These are phyloP conservation scores for Entophlyctis luteolus DNA, from an alignment of 192 early-diverging fungal species.

Conservation along the genomic window DNA sequence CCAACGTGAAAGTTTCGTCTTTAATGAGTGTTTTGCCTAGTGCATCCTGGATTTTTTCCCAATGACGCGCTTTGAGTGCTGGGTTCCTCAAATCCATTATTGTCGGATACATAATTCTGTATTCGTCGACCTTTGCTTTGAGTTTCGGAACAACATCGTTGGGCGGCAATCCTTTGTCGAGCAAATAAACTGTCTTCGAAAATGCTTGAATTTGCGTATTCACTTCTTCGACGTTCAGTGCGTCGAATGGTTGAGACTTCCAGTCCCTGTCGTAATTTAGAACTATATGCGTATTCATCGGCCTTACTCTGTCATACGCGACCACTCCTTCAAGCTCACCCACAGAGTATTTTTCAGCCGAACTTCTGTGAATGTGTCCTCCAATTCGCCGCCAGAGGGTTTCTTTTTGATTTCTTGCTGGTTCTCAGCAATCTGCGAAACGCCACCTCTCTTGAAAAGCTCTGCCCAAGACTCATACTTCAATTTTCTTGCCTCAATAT, in stretches of 20 bases:
- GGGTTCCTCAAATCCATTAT: constrained; percentile 64
- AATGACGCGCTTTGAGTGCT: constrained; percentile 55
- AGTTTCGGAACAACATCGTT: constrained; percentile 62
- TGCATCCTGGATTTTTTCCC: constrained; percentile 61
- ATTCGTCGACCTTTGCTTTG: constrained; percentile 54
- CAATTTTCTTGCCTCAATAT: constrained; percentile 40
- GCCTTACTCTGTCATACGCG: constrained; percentile 43
- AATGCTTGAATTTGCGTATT: constrained; percentile 49
- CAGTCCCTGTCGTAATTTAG: constrained; percentile 37
- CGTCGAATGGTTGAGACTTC: constrained; percentile 47
- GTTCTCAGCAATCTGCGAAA: constrained; percentile 13
- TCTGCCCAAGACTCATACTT: constrained; percentile 50
- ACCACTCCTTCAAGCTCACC: constrained; percentile 56
- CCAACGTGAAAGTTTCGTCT: constrained; percentile 56
- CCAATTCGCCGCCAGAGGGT: constrained; percentile 40
- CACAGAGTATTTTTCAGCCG: constrained; percentile 59
- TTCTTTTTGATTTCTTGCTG: constrained; percentile 9
- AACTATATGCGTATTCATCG: not conserved
- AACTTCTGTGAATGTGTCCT: constrained; percentile 55
- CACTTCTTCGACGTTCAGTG: constrained; percentile 55
- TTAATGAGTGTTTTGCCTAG: constrained; percentile 47
- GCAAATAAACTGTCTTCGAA: constrained; percentile 53
- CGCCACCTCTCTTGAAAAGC: constrained; percentile 54
- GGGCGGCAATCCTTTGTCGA: constrained; percentile 64
- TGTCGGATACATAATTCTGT: constrained; percentile 51